Percentiles rank a stretch among this genome's conserved stretches.
Conservation (phyloP, 2,329 filamentous ascomycete genomes). For the Calonectria henricotiae region DNA sequence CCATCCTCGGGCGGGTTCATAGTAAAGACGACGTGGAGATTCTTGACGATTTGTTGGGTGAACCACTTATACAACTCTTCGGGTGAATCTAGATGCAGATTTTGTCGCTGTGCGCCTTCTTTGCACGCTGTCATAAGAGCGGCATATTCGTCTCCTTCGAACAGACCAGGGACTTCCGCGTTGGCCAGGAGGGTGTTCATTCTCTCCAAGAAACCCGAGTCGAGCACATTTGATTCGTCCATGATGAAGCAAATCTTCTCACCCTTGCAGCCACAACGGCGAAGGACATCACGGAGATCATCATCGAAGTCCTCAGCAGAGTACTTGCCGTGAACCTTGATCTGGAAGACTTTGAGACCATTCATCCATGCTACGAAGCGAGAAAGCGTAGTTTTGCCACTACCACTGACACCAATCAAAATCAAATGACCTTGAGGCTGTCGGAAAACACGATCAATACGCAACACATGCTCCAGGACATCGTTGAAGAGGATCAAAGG, state of each 20-base stretch:
- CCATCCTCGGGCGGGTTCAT: conserved; percentile 99
- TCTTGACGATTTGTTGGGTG: conserved; percentile 98
- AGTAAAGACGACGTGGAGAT: conserved; percentile 98
- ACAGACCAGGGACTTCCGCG: conserved; percentile 98
- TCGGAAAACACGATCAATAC: conserved; percentile 98
- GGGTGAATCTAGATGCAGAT: conserved; percentile 93
- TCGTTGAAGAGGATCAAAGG: conserved; percentile 99
- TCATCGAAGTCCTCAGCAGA: conserved; percentile 99
- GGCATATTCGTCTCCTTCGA: conserved; percentile 98
- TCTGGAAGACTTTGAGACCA: conserved; percentile 98
- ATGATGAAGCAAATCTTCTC: conserved; percentile 99
- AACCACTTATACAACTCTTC: conserved; percentile 99
- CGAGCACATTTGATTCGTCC: conserved; percentile 98
- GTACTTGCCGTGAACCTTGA: conserved; percentile 99
- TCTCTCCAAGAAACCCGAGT: conserved; percentile 97
- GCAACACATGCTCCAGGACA: conserved; percentile 96
- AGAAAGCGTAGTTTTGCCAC: conserved; percentile 97
- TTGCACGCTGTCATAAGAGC: conserved; percentile 99
- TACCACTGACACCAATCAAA: conserved; percentile 97
- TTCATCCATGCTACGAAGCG: conserved; percentile 99
- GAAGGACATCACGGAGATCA: conserved; percentile 92
- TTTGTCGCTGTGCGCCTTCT: conserved; percentile 96
- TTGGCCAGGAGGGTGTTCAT: conserved; percentile 99
- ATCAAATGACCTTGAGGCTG: conserved; percentile 99
- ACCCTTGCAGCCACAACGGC: conserved; percentile 95